Percentiles rank a stretch among this genome's conserved stretches.
phyloP scores from a whole-genome alignment of 2,329 filamentous ascomycete species.

The Alternaria conjuncta region DNA sequence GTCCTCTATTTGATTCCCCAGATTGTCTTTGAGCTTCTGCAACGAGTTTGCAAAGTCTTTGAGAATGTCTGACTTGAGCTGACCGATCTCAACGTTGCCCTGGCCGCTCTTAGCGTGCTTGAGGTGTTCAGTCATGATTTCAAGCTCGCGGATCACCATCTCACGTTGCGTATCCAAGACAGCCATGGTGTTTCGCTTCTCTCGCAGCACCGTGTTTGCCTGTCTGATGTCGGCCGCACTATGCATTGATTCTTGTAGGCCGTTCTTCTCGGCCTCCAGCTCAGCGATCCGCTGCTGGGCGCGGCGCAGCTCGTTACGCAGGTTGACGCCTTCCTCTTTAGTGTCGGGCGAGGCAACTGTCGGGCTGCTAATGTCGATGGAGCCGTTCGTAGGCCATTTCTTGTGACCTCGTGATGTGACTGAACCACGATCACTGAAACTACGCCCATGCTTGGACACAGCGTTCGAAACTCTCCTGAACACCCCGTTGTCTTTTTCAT shows the following conservation, averaged over 20 bases:
- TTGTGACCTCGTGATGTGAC: constrained; percentile 44
- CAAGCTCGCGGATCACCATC: constrained; percentile 90
- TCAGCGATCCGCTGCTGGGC: constrained; percentile 87
- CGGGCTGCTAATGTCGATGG: constrained; percentile 71
- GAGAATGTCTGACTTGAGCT: constrained; percentile 68
- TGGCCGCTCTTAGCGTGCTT: constrained; percentile 82
- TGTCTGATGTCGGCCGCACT: constrained; percentile 70
- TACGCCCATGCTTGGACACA: constrained; percentile 84
- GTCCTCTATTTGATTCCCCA: constrained; percentile 77
- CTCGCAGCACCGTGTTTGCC: constrained; percentile 84
- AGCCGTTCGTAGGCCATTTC: constrained; percentile 52
- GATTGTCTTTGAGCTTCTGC: constrained; percentile 79
- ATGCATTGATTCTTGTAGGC: constrained; percentile 60
- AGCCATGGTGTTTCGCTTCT: constrained; percentile 95
- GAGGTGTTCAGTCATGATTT: constrained; percentile 86
- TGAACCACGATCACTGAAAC: constrained; percentile 70
- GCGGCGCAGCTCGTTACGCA: constrained; percentile 76
- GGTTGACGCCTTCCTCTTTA: constrained; percentile 53
- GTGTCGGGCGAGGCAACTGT: constrained; percentile 64
- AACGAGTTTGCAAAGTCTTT: constrained; percentile 68
- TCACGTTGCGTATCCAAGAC: constrained; percentile 93
- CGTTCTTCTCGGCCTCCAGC: constrained; percentile 78
- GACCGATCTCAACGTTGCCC: constrained; percentile 78
- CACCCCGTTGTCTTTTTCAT: constrained; percentile 57
- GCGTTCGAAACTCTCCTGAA: constrained; percentile 90